Evolutionary conservation across 495 filamentous ascomycete species (phyloP).

Genomic region (Penicillium odoratum): DNA sequence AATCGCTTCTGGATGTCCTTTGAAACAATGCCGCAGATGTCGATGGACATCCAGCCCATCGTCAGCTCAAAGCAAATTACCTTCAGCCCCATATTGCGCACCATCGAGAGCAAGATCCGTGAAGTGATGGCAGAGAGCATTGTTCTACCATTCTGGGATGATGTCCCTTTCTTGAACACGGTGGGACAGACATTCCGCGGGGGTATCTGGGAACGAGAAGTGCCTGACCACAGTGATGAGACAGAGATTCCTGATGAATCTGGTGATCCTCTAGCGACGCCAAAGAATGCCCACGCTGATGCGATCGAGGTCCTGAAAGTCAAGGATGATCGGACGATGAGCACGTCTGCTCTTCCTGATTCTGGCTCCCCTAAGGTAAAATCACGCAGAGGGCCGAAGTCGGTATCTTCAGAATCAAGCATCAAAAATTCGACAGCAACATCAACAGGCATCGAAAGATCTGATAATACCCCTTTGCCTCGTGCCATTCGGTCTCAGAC

Average conservation of each 20-base stretch:
- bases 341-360: conserved; percentile 47
- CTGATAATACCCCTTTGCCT: conserved; percentile 41
- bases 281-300: conserved; percentile 35
- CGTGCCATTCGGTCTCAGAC: conserved; percentile 61
- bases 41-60: conserved; percentile 89
- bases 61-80: conserved; percentile 95
- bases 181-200: conserved; percentile 74
- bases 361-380: conserved; percentile 28
- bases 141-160: conserved; percentile 95
- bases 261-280: conserved; percentile 50
- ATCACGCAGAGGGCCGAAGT: conserved; percentile 22
- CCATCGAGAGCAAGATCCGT: conserved; percentile 91
- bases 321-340: conserved; percentile 62
- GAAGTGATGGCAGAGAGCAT: conserved; percentile 91
- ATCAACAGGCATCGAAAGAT: conserved; percentile 44
- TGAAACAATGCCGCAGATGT: conserved; percentile 86
- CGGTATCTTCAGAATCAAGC: conserved; percentile 17
- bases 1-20: conserved; percentile 96
- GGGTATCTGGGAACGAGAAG: conserved; percentile 79
- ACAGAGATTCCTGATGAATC: conserved; percentile 57
- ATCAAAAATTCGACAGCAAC: conserved; percentile 27
- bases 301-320: conserved; percentile 35
- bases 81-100: conserved; percentile 83
- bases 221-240: conserved; percentile 43
- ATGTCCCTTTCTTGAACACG: conserved; percentile 85